Evolutionary conservation across 208 protist species (phyloP).

Genomic region (Wallacemonas collosoma): DNA sequence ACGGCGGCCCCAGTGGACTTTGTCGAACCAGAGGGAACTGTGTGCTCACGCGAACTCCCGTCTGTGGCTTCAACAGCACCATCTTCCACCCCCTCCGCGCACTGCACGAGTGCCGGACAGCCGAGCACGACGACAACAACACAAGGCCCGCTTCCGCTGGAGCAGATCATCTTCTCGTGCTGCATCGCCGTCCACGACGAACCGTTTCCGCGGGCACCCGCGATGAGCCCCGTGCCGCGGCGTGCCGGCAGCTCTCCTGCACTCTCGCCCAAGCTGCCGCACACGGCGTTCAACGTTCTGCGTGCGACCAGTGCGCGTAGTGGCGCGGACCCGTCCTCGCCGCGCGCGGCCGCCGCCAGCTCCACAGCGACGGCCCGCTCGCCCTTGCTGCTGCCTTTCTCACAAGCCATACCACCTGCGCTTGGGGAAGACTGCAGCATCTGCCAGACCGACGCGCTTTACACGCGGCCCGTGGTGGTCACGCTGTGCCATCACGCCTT

Average conservation of each 20-base stretch:
- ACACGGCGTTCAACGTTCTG: not conserved
- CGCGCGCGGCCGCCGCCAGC: not conserved
- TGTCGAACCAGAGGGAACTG: slow-evolving; percentile 22
- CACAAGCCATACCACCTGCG: slow-evolving; percentile 3
- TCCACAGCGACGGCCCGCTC: not conserved
- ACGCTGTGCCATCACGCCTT: slow-evolving; percentile 81
- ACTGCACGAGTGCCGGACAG: no score
- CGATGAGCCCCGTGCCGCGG: not conserved
- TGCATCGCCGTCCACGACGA: slow-evolving; percentile 5
- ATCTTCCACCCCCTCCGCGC: no score
- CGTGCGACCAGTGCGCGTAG: not conserved
- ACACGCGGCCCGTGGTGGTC: slow-evolving; percentile 41
- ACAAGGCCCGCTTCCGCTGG: not conserved
- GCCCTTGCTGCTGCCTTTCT: slow-evolving; percentile 3
- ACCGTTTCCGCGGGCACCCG: not conserved
- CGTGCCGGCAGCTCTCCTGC: not conserved
- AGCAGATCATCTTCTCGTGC: slow-evolving; percentile 11
- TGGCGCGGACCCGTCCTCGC: not conserved
- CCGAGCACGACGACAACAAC: no score
- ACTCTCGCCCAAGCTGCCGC: slow-evolving; percentile 8
- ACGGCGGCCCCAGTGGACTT: slow-evolving; percentile 42
- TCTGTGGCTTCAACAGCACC: no score
- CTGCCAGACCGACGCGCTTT: slow-evolving; percentile 62
- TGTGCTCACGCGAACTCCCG: not conserved
- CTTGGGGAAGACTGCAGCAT: slow-evolving; percentile 53